phyloP scores from a whole-genome alignment of 192 early-diverging fungal species.

The Coemansia sp. region DNA sequence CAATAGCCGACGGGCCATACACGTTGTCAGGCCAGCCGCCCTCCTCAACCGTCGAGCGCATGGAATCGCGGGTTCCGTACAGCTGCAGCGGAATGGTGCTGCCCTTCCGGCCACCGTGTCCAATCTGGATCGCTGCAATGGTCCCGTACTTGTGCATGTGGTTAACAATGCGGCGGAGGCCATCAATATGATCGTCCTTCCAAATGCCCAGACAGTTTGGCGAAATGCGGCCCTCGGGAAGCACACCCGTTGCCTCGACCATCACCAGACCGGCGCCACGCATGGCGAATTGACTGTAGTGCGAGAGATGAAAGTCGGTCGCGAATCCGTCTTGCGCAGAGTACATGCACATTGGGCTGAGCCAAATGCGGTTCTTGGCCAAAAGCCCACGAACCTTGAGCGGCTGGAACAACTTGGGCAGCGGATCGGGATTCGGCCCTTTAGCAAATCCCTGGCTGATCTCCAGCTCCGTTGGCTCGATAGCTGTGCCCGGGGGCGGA shows the following conservation, averaged over 20 bases:
- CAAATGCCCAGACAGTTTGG: slow-evolving; percentile 82
- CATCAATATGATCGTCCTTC: slow-evolving; percentile 73
- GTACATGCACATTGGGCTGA: slow-evolving; percentile 87
- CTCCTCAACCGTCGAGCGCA: slow-evolving; percentile 14
- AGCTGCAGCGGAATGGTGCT: slow-evolving; percentile 37
- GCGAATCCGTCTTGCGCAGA: slow-evolving; percentile 64
- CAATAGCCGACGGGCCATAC: slow-evolving; percentile 61
- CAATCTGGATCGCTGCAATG: slow-evolving; percentile 72
- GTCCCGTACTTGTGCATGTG: slow-evolving; percentile 63
- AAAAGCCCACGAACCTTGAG: slow-evolving; percentile 64
- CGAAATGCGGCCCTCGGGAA: slow-evolving; percentile 74
- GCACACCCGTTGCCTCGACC: slow-evolving; percentile 75
- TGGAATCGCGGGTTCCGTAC: slow-evolving; percentile 10
- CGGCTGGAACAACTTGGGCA: slow-evolving; percentile 65
- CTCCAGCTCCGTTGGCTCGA: slow-evolving; percentile 33
- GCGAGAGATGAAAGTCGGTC: slow-evolving; percentile 66
- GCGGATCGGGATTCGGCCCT: slow-evolving; percentile 11
- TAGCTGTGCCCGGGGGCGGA: slow-evolving; percentile 27
- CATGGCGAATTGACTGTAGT: slow-evolving; percentile 69
- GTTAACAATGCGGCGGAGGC: slow-evolving; percentile 48
- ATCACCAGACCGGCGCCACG: slow-evolving; percentile 79
- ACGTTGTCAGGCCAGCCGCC: slow-evolving; percentile 79
- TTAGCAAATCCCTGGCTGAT: slow-evolving; percentile 33
- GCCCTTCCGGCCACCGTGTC: slow-evolving; percentile 82
- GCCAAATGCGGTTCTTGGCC: slow-evolving; percentile 73